These are phyloP conservation scores for Candida sithepensis DNA, from an alignment of 805 yeast species.

Conservation along the genomic window DNA sequence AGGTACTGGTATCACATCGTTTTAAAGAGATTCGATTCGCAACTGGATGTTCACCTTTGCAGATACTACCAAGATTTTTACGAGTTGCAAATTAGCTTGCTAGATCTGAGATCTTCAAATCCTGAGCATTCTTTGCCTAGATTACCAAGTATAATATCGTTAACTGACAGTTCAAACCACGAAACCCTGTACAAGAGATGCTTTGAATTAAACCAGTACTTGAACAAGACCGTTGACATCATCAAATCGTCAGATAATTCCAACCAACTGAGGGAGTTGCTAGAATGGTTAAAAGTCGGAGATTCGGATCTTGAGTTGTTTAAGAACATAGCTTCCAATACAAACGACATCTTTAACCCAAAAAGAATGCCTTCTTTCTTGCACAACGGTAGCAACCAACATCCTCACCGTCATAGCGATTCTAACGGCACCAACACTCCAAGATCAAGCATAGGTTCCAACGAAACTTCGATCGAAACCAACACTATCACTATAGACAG, in stretches of 20 bases:
- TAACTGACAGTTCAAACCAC: slow-evolving; percentile 25
- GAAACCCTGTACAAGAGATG: slow-evolving; percentile 35
- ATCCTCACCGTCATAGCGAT: neutral
- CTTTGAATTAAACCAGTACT: slow-evolving; percentile 37
- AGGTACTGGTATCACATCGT: slow-evolving; percentile 47
- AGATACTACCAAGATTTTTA: slow-evolving; percentile 51
- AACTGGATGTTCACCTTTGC: slow-evolving; percentile 38
- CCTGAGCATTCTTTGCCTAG: slow-evolving; percentile 31
- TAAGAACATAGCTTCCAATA: neutral
- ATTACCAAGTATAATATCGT: slow-evolving; percentile 47
- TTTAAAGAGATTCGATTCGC: slow-evolving; percentile 15
- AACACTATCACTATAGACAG: neutral
- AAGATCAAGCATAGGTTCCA: neutral
- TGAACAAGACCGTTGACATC: slow-evolving; percentile 26
- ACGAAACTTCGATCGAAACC: neutral
- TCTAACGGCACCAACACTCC: neutral
- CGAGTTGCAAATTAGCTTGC: slow-evolving; percentile 37
- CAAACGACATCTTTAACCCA: slow-evolving; percentile 24
- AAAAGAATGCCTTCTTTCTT: slow-evolving; percentile 16
- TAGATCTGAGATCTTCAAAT: slow-evolving; percentile 15
- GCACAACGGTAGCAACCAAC: neutral
- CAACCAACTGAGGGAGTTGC: slow-evolving; percentile 12
- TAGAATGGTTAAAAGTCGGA: slow-evolving; percentile 29
- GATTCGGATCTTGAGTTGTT: slow-evolving; percentile 27
- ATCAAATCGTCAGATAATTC: slow-evolving; percentile 1